These are phyloP conservation scores for Staphylotrichum tortipilum DNA, from an alignment of 495 filamentous ascomycete genomes.

Conservation along the genomic window DNA sequence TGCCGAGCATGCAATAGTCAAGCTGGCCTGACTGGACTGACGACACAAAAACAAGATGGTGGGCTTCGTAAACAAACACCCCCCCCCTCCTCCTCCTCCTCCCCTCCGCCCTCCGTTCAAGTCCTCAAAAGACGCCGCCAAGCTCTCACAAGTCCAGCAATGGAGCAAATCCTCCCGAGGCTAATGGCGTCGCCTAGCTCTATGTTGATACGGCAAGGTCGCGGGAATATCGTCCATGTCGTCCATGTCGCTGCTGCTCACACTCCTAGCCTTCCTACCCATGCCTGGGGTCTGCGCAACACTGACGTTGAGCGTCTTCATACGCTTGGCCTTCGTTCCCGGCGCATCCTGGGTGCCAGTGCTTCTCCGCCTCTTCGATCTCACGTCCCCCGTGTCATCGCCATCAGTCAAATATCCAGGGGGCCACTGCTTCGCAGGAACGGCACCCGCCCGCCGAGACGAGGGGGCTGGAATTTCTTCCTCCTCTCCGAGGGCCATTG, in stretches of 20 bases:
- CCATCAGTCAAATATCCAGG: neutral
- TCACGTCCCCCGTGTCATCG: neutral
- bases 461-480: neutral
- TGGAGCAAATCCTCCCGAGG: neutral
- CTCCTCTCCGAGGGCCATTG: neutral
- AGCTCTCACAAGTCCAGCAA: neutral
- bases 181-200: conserved; percentile 5
- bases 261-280: conserved; percentile 1
- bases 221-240: conserved; percentile 32
- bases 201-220: conserved; percentile 14
- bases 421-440: neutral
- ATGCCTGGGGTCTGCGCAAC: too few species aligned
- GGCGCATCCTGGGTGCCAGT: too few species aligned
- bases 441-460: neutral
- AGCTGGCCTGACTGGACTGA: too few species aligned
- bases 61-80: too few species aligned
- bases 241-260: conserved; percentile 21
- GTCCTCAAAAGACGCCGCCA: neutral
- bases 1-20: too few species aligned
- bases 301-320: neutral
- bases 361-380: neutral
- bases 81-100: too few species aligned
- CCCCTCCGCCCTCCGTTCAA: too few species aligned
- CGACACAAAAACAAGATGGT: too few species aligned
- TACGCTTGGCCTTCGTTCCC: too few species aligned